These are phyloP conservation scores for Oryza glumipatula DNA, from an alignment of 176 grass and related monocot genomes.

Conservation along the genomic window DNA sequence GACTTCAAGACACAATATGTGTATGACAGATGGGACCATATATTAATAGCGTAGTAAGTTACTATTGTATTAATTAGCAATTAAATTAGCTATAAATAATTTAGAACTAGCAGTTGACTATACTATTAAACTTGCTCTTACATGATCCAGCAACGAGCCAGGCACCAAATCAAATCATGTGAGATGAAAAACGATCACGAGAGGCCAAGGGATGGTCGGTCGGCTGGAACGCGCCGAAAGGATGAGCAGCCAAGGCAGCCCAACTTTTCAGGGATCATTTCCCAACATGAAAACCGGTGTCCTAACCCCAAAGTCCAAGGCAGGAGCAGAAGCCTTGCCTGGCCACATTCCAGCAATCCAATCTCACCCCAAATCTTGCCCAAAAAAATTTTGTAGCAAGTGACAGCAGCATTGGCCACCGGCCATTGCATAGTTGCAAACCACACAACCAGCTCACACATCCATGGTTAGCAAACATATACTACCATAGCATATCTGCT, in stretches of 20 bases:
- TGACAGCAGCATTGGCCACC: background rate
- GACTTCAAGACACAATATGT: no score
- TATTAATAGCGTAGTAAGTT: no score
- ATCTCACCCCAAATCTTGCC: conserved; percentile 48
- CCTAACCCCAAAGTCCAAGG: background rate
- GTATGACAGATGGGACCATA: no score
- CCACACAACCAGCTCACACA: background rate
- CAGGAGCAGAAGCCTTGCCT: background rate
- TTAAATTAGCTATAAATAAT: no score
- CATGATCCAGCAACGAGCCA: background rate
- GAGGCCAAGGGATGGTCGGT: background rate
- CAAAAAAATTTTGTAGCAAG: background rate
- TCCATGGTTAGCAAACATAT: background rate
- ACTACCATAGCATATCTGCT: background rate
- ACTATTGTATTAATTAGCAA: no score
- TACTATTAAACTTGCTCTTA: background rate
- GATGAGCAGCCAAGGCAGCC: background rate
- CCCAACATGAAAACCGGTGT: conserved; percentile 37
- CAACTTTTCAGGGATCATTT: conserved; percentile 21
- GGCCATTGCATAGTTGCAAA: conserved; percentile 8
- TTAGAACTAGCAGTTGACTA: no score
- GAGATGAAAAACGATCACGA: background rate
- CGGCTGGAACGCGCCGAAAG: background rate
- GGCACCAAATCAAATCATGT: conserved; percentile 9
- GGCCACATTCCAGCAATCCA: conserved; percentile 34